Percentiles rank a stretch among this genome's conserved stretches.
Evolutionary conservation across 768 basidiomycete species (phyloP).

Genomic region (Panaeolus papilionaceus): DNA sequence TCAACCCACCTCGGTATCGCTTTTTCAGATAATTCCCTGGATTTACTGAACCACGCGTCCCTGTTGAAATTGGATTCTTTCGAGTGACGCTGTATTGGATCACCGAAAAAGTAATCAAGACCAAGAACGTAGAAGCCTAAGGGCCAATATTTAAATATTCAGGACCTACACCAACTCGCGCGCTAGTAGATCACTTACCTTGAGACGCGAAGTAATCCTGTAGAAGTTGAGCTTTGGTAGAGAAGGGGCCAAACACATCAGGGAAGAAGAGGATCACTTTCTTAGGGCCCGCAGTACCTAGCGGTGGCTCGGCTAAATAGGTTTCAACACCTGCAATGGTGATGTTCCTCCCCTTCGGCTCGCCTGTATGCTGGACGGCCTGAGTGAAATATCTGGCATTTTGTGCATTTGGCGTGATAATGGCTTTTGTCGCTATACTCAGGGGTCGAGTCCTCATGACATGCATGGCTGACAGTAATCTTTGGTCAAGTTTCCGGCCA

Average conservation of each 20-base stretch:
- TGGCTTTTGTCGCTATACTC: too few relatives aligned
- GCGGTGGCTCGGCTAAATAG: conserved; percentile 58
- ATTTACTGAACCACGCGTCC: conserved; percentile 47
- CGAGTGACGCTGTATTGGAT: conserved; percentile 49
- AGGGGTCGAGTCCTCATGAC: too few relatives aligned
- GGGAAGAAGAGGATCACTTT: conserved; percentile 63
- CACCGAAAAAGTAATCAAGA: conserved; percentile 69
- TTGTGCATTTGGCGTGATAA: background rate
- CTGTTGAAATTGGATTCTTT: conserved; percentile 45
- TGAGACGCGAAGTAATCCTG: conserved; percentile 70
- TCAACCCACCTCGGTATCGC: conserved; percentile 57
- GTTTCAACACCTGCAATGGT: conserved; percentile 52
- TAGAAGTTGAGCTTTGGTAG: conserved; percentile 60
- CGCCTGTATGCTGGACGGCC: background rate
- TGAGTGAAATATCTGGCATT: background rate
- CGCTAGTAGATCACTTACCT: conserved; percentile 40
- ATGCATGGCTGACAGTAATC: too few relatives aligned
- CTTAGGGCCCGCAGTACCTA: conserved; percentile 40
- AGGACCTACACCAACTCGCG: background rate
- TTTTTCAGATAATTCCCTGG: conserved; percentile 41
- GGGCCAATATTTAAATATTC: too few relatives aligned
- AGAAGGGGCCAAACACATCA: conserved; percentile 67
- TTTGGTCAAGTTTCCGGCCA: too few relatives aligned
- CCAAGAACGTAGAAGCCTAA: conserved; percentile 65
- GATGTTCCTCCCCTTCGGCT: conserved; percentile 41